Evolutionary conservation across 2,329 filamentous ascomycete species (phyloP).

Genomic region (Fonsecaea pedrosoi): DNA sequence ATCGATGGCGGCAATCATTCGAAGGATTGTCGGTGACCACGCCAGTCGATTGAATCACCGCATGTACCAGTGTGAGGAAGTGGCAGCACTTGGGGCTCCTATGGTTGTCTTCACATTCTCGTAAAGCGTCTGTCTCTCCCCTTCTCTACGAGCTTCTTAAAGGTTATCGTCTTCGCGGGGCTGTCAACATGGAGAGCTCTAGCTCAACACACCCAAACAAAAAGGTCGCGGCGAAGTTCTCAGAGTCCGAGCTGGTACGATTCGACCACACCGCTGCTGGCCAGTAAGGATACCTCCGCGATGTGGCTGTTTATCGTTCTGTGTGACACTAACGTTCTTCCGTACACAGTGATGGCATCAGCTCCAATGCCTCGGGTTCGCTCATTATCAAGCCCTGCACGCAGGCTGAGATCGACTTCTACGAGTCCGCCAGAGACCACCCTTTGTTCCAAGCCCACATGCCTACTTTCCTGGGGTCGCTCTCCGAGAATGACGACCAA

Average conservation of each 20-base stretch:
- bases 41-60: neutral
- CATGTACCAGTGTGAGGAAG: neutral
- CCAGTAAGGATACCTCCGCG: conserved; percentile 52
- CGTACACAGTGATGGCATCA: conserved; percentile 77
- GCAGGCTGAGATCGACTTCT: conserved; percentile 83
- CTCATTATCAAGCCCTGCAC: conserved; percentile 96
- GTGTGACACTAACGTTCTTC: conserved; percentile 26
- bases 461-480: conserved; percentile 81
- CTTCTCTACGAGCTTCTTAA: neutral
- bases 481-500: conserved; percentile 68
- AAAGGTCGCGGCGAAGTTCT: conserved; percentile 24
- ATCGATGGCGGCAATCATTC: neutral
- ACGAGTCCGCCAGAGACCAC: conserved; percentile 73
- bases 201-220: conserved; percentile 14
- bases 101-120: neutral
- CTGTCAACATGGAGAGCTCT: conserved; percentile 3
- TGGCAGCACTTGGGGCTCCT: neutral
- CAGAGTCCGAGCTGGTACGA: conserved; percentile 45
- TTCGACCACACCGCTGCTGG: conserved; percentile 56
- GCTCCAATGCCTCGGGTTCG: conserved; percentile 80
- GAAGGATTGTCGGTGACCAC: neutral
- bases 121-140: neutral
- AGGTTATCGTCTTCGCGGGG: neutral
- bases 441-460: conserved; percentile 79
- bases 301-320: neutral